Evolutionary conservation across 2,329 filamentous ascomycete species (phyloP).

Genomic region (Lasiodiplodia sp.): DNA sequence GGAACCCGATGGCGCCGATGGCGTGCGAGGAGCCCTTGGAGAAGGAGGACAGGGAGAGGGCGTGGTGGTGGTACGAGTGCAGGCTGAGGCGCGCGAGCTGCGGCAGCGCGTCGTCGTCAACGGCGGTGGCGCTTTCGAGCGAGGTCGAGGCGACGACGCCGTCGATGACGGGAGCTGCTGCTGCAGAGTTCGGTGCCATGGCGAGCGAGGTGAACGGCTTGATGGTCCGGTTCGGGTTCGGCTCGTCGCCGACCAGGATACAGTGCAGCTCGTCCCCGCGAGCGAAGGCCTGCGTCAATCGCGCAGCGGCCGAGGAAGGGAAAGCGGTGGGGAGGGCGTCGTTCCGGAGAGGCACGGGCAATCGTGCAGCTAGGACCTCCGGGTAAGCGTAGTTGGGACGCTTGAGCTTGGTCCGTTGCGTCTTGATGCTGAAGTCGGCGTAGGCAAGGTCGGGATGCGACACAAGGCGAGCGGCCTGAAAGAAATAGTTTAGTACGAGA

Average conservation of each 20-base stretch:
- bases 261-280: slow-evolving; percentile 37
- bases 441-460: slow-evolving; percentile 43
- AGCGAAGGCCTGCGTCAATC: slow-evolving; percentile 30
- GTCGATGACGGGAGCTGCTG: neutral
- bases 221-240: slow-evolving; percentile 36
- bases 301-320: slow-evolving; percentile 33
- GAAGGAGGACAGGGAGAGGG: slow-evolving; percentile 31
- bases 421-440: slow-evolving; percentile 38
- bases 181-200: slow-evolving; percentile 27
- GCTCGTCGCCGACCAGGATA: slow-evolving; percentile 39
- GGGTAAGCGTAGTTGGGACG: slow-evolving; percentile 42
- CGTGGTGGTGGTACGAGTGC: slow-evolving; percentile 37
- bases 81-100: slow-evolving; percentile 35
- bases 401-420: slow-evolving; percentile 40
- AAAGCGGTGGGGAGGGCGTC: slow-evolving; percentile 33
- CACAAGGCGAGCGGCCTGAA: slow-evolving; percentile 38
- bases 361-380: slow-evolving; percentile 38
- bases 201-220: slow-evolving; percentile 40
- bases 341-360: slow-evolving; percentile 40
- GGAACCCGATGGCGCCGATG: slow-evolving; percentile 38
- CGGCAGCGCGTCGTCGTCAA: slow-evolving; percentile 29
- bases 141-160: neutral
- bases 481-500: neutral
- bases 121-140: neutral
- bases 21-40: slow-evolving; percentile 35